phyloP scores from a whole-genome alignment of 2,329 filamentous ascomycete species.

The Ilyonectria destructans region DNA sequence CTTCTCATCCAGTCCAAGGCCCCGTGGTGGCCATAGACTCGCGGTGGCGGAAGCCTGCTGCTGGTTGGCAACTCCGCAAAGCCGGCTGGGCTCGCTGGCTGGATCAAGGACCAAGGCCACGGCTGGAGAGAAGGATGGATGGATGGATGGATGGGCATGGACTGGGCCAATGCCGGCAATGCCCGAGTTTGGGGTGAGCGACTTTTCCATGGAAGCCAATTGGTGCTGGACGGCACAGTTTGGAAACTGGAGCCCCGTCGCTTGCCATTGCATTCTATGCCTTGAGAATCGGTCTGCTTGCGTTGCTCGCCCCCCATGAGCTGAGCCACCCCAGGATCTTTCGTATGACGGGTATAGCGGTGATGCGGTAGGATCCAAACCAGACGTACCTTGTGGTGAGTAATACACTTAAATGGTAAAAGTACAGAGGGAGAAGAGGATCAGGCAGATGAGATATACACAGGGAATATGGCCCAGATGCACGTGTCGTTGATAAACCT shows the following conservation, averaged over 20 bases:
- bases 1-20: constrained; percentile 45
- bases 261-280: constrained; percentile 19
- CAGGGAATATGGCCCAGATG: constrained; percentile 30
- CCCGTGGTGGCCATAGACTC: constrained; percentile 37
- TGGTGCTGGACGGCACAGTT: constrained; percentile 19
- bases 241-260: constrained; percentile 5
- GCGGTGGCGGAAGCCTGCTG: constrained; percentile 34
- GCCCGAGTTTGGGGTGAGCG: constrained; percentile 33
- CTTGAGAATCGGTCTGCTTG: constrained; percentile 35
- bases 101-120: constrained; percentile 32
- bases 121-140: constrained; percentile 21
- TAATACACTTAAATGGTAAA: constrained; percentile 41
- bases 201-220: constrained; percentile 43
- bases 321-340: constrained; percentile 32
- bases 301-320: constrained; percentile 29
- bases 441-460: constrained; percentile 41
- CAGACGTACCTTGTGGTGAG: constrained; percentile 45
- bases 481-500: constrained; percentile 44
- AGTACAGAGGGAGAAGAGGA: constrained; percentile 35
- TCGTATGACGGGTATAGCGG: constrained; percentile 36
- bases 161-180: constrained; percentile 35
- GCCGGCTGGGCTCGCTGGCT: constrained; percentile 31
- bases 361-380: constrained; percentile 33
- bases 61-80: constrained; percentile 39
- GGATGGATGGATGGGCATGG: constrained; percentile 27